These are phyloP conservation scores for Sporothrix brunneoviolacea DNA, from an alignment of 2,329 filamentous ascomycete species.

Conservation along the genomic window DNA sequence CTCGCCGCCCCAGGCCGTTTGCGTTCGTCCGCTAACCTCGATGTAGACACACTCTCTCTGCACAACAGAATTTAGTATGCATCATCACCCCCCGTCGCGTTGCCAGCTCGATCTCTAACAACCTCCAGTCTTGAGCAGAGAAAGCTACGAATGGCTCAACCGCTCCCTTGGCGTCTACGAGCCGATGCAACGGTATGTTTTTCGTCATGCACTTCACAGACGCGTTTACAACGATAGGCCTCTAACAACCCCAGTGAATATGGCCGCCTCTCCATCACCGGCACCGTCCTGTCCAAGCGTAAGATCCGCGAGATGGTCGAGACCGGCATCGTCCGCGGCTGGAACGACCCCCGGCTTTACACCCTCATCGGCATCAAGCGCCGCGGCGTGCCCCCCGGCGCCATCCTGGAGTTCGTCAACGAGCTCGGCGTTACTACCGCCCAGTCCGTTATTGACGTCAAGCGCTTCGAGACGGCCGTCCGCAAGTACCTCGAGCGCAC, in stretches of 20 bases:
- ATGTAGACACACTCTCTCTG: slow-evolving; percentile 47
- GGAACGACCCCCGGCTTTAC: slow-evolving; percentile 88
- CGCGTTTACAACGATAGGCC: no score
- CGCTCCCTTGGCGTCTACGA: slow-evolving; percentile 75
- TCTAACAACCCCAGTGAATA: slow-evolving; percentile 71
- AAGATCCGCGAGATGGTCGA: slow-evolving; percentile 75
- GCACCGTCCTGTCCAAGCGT: slow-evolving; percentile 82
- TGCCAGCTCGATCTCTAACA: no score
- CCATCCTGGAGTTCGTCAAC: slow-evolving; percentile 83
- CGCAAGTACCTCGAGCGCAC: slow-evolving; percentile 81
- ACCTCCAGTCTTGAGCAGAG: slow-evolving; percentile 23
- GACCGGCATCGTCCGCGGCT: slow-evolving; percentile 68
- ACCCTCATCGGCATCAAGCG: slow-evolving; percentile 79
- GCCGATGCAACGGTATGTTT: slow-evolving; percentile 71
- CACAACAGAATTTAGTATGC: slow-evolving; percentile 66
- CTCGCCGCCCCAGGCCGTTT: no score
- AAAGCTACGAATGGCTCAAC: slow-evolving; percentile 86
- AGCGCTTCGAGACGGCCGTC: slow-evolving; percentile 78
- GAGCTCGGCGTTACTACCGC: slow-evolving; percentile 87
- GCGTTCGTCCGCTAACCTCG: no score
- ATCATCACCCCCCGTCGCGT: not conserved
- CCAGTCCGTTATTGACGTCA: slow-evolving; percentile 70
- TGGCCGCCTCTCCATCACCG: slow-evolving; percentile 62
- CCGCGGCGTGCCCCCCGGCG: slow-evolving; percentile 79
- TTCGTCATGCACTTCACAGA: no score